Evolutionary conservation across 2,329 filamentous ascomycete species (phyloP), one percentile per base, ranked within the genome.

Genomic region (Neofusicoccum cordaticola): DNA sequence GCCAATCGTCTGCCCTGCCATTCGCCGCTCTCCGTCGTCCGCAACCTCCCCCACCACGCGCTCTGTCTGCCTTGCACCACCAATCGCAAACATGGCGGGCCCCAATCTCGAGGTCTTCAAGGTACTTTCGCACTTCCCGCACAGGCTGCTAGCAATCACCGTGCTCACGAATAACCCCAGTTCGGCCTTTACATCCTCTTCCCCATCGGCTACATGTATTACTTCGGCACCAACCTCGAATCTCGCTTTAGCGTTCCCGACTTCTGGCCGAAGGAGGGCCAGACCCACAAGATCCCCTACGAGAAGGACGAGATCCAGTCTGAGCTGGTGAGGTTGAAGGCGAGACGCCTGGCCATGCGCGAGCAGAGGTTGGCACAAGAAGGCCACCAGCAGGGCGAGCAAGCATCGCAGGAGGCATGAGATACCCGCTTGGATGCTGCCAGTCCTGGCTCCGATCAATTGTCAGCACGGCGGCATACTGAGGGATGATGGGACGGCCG

Each of bases 181-280:
- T 99, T 99, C 79, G 93, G 94, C 82, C 91, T 96, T 86, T 99
- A 99, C 83, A 89, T 99, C 82, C 90, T 97, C 85, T 99, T 99
- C 81, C 95, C 95, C 17, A 98, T 99, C 73, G 93, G 92, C 72
- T 93, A 95, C 84, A 99, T 99, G 95, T 98, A 96, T 85, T 99
- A 99, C 83, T 99, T 98, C 79, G 95, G 95, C 76, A 97, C 93
- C 64, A 99, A 99, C 79, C 91, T 99, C 75, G 95, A 99, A 80
- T 86, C 92, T 68, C 71, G 69, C 52, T 99, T 99, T 83, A 82
- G 86, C 53, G 92, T 98, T 1, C 88, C 90, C 22, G 91, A 90
- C 65, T 99, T 99, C 84, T 99, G 95, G 95, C 95, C 95, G 34
- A 92, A 89, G 73, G 83, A 88, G 4, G 88, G 90, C 68, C 84